Conservation (phyloP, 495 filamentous ascomycete species). For the Penicillium parvum region DNA sequence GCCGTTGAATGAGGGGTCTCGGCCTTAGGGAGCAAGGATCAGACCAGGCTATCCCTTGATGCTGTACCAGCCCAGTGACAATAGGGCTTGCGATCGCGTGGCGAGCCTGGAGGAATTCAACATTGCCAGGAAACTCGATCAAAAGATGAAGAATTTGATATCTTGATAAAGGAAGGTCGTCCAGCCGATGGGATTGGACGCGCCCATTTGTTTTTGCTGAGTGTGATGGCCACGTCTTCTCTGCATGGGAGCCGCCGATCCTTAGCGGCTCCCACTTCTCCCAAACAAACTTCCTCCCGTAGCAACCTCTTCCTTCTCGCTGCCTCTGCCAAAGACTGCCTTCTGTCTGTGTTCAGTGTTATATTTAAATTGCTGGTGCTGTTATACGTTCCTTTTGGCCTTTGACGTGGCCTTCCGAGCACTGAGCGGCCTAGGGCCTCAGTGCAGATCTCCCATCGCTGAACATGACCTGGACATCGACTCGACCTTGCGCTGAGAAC, state of each 20-base stretch:
- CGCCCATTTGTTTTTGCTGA: slow-evolving; percentile 12
- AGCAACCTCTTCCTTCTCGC: slow-evolving; percentile 11
- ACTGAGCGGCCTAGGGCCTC: slow-evolving; percentile 38
- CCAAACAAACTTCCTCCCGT: slow-evolving; percentile 22
- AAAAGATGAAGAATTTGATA: not conserved
- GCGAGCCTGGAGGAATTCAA: slow-evolving; percentile 9
- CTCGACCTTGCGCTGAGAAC: slow-evolving; percentile 15
- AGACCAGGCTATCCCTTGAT: slow-evolving; percentile 14
- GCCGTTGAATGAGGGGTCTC: not conserved
- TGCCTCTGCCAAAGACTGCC: not conserved
- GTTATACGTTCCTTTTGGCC: not conserved
- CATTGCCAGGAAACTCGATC: slow-evolving; percentile 7
- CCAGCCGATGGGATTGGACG: not conserved
- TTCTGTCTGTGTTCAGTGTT: not conserved
- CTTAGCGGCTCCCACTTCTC: slow-evolving; percentile 28
- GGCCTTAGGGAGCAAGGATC: not conserved
- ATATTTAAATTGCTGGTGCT: not conserved
- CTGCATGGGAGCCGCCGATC: slow-evolving; percentile 29
- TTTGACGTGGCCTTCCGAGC: slow-evolving; percentile 16
- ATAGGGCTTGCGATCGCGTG: slow-evolving; percentile 13
- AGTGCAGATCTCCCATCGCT: slow-evolving; percentile 31
- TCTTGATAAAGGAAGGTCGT: not conserved
- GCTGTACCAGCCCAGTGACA: slow-evolving; percentile 11
- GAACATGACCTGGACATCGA: slow-evolving; percentile 37
- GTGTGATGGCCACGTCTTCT: slow-evolving; percentile 29